Conservation (phyloP, 2,329 filamentous ascomycete species). For the Penicillium sp. region DNA sequence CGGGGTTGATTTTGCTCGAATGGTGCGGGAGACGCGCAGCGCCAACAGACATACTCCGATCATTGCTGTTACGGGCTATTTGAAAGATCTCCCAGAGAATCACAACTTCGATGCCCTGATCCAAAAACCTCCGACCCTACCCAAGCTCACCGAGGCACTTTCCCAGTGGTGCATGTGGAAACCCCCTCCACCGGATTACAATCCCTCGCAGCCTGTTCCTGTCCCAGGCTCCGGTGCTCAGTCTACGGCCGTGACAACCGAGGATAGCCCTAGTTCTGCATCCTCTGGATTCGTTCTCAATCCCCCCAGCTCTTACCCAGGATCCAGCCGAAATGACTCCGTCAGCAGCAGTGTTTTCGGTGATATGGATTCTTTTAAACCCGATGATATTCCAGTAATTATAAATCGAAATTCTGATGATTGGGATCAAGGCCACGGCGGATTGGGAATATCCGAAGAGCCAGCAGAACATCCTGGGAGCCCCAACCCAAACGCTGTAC, state of each 20-base stretch:
- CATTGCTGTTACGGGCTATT: constrained; percentile 91
- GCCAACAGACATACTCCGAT: constrained; percentile 92
- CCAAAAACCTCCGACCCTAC: constrained; percentile 92
- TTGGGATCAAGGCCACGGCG: constrained; percentile 66
- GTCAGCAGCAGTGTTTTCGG: constrained; percentile 80
- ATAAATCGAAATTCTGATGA: constrained; percentile 73
- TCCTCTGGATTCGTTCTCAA: constrained; percentile 69
- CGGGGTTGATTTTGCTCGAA: constrained; percentile 90
- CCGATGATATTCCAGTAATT: constrained; percentile 74
- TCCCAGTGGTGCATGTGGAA: constrained; percentile 92
- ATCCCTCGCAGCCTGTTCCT: constrained; percentile 54
- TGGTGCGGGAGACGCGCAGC: constrained; percentile 97
- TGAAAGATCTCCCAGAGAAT: constrained; percentile 93
- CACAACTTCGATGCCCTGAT: constrained; percentile 96
- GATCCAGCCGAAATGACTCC: constrained; percentile 82
- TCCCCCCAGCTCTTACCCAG: constrained; percentile 72
- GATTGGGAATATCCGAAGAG: constrained; percentile 73
- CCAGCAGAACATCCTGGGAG: constrained; percentile 14
- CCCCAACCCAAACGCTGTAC: constrained; percentile 29
- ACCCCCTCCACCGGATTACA: constrained; percentile 62
- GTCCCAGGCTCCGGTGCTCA: constrained; percentile 62
- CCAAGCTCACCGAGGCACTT: constrained; percentile 85
- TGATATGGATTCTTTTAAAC: constrained; percentile 74
- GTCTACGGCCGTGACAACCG: constrained; percentile 61
- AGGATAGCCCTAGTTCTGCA: constrained; percentile 81